Percentiles rank a stretch among this genome's conserved stretches.
These are phyloP conservation scores for Amphicarpaea edgeworthii DNA, from an alignment of 306 rosid species.

Conservation along the genomic window DNA sequence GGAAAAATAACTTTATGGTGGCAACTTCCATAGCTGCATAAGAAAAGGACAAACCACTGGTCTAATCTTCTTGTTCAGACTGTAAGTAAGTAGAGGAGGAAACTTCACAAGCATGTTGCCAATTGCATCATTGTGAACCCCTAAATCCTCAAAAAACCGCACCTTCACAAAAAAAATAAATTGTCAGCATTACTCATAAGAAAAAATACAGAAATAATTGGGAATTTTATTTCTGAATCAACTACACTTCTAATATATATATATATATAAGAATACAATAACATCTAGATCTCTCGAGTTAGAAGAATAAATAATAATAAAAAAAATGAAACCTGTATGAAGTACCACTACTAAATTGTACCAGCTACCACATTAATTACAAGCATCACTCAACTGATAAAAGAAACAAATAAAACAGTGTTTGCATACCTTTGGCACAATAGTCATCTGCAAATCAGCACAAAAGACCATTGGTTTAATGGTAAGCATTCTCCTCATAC, in stretches of 20 bases:
- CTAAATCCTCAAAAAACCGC: constrained; percentile 77
- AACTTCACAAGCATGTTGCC: constrained; percentile 95
- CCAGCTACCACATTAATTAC: constrained; percentile 14
- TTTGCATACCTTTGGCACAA: constrained; percentile 85
- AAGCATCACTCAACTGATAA: constrained; percentile 27
- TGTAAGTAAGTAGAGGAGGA: constrained; percentile 86
- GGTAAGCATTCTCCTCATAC: constrained; percentile 88
- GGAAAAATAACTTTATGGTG: constrained; percentile 2
- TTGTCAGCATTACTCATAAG: constrained; percentile 36
- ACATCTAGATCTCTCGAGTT: constrained; percentile 17
- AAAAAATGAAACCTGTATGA: not conserved
- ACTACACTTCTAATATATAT: constrained; percentile 4
- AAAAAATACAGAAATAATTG: constrained; percentile 36
- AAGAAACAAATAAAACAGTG: constrained; percentile 2
- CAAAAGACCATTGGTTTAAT: constrained; percentile 90
- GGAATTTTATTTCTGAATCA: constrained; percentile 23
- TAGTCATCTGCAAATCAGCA: constrained; percentile 69
- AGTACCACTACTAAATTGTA: constrained; percentile 4
- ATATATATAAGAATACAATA: constrained; percentile 34
- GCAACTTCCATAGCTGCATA: constrained; percentile 19
- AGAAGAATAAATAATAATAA: constrained; percentile 30
- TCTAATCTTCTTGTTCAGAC: constrained; percentile 86
- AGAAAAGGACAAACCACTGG: constrained; percentile 80
- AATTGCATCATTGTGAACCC: constrained; percentile 79
- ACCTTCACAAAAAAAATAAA: constrained; percentile 61